These are phyloP conservation scores for Tetracladium marchalianum DNA, from an alignment of 495 filamentous ascomycete species.

Conservation along the genomic window DNA sequence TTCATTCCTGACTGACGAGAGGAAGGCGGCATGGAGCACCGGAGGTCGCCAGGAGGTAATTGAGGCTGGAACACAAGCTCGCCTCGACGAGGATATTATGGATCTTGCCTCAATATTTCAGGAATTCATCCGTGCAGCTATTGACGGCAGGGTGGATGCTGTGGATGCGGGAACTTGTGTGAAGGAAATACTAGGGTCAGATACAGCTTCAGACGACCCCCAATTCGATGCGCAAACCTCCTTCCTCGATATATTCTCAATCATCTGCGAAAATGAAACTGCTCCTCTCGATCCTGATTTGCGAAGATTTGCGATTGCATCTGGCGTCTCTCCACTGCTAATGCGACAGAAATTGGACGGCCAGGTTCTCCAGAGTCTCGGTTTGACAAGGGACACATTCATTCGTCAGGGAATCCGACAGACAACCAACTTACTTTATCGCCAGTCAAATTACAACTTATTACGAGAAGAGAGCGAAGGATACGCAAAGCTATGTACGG, in stretches of 20 bases:
- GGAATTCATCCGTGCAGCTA: conserved; percentile 65
- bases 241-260: conserved; percentile 75
- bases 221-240: conserved; percentile 53
- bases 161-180: conserved; percentile 61
- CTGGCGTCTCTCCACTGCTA: conserved; percentile 56
- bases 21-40: conserved; percentile 33
- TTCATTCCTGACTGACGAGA: conserved; percentile 35
- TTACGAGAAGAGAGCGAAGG: conserved; percentile 94
- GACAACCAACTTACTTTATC: conserved; percentile 84
- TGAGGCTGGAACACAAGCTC: conserved; percentile 42
- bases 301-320: conserved; percentile 52
- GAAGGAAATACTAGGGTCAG: conserved; percentile 59
- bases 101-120: conserved; percentile 67
- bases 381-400: conserved; percentile 77
- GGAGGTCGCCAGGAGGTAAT: conserved; percentile 41
- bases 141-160: conserved; percentile 57
- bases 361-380: conserved; percentile 58
- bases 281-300: conserved; percentile 28
- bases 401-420: conserved; percentile 74
- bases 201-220: conserved; percentile 32
- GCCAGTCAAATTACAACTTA: conserved; percentile 93
- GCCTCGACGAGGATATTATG: conserved; percentile 52
- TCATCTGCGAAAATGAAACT: conserved; percentile 58
- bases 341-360: conserved; percentile 82
- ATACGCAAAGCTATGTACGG: conserved; percentile 78